Evolutionary conservation across 371 early-diverging fungal species (phyloP), one percentile per base, ranked within the genome.

Genomic region (Apophysomyces trapeziformis): DNA sequence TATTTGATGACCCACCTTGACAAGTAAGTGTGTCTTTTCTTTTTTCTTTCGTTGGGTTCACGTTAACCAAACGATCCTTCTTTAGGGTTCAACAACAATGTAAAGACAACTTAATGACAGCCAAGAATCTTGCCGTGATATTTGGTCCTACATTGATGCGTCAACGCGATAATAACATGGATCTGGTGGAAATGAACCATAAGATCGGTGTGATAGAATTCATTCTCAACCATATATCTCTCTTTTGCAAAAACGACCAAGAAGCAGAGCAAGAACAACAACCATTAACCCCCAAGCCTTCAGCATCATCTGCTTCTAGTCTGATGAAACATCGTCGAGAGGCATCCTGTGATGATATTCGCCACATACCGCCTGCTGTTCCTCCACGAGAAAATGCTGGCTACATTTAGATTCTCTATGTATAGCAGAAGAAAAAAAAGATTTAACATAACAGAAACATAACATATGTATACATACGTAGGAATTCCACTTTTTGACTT

Each of bases 61-160:
- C 50, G 18, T 43, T 14, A 37, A 14, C n/a, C 35, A 5, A 11
- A 11, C 43, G 35, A 26, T 26, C 4, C n/a, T 26, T 1, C 39
- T 60, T 39, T 65, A 85, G 86, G 14, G 85, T 95, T 2, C 84
- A 85, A 36, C 68, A 80, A 35, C 67, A 78, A 36, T 79, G 79
- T 18, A 68, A 74, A 50, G 81, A 85, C n/a, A 97, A 96, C 74
- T 71, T 92, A 59, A 97, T 97, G 97, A 89, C 87, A 12, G 74
- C 95, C 26, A 90, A 92, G 68, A 97, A 96, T 58, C 68, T 97
- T 36, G 93, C 94, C 6, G 95, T 96, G 0, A 95, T 97, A 45
- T 95, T 97, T 87, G 97, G 96, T 0, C 97, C 96, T 0, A 95
- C 93, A 7, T 75, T 97, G n/a, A 79, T 97, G 76, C 86, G 91